Evolutionary conservation across 768 basidiomycete genomes (phyloP), one percentile per base, ranked within the genome.

Genomic region (Coprinopsis cinerea): DNA sequence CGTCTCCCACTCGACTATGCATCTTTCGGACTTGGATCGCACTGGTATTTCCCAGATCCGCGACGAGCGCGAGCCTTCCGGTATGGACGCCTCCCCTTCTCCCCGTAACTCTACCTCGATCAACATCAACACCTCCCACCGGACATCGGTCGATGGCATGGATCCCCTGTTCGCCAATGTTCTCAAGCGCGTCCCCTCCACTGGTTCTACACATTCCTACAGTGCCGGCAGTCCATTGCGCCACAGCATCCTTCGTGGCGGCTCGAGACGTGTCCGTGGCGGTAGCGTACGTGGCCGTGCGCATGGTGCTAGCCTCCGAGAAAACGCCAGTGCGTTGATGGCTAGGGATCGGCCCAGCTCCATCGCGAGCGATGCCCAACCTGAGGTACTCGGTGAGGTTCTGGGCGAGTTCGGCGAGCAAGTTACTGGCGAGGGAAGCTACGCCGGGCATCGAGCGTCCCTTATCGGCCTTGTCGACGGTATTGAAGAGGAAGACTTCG

Each of bases 101-200:
- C 49, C 32, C 25, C 36, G 48, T 18, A 24, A 59, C 60, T 13
- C 57, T 57, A 2, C 64, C 64, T 13, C 64, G 58, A 23, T 76
- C 75, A 2, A 53, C 30, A 61, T 68, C 32, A 58, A 64, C 11
- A 65, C 61, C 7, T 83, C 82, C 2, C 85, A 86, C 57, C 74
- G 83, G 28, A 78, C 78, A 4, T 88, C 83, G 57, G 77, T 89
- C 3, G 88, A 92, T 49, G 89, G 88, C 37, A 88, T 93, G 85
- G 91, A 92, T 53, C 91, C 92, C 9, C 76, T 69, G 0, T 93
- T 89, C 59, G 88, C 89, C 47, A 88, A 87, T 52, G 74, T 90
- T 13, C 78, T 92, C 39, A 79, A 79, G 48, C 82, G 83, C 18
- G 65, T 73, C 1, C 70, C 75, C 0, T 78, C 76, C 7, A 72